Base-by-base conservation (phyloP, 208 protist genomes). In the Acanthamoeba lenticulata region DNA sequence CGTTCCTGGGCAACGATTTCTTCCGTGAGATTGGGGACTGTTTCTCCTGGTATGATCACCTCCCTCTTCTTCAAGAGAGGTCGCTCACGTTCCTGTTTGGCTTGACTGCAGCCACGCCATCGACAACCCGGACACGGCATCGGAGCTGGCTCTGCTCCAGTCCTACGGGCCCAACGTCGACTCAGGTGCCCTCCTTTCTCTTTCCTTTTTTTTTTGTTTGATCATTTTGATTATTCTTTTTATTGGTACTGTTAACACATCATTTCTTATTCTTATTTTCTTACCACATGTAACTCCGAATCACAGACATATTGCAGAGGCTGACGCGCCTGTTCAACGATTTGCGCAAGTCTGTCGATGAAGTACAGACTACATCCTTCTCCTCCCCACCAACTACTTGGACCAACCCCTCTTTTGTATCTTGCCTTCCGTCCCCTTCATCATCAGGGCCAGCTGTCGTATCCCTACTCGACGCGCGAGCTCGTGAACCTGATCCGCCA, bases 1-100 rank as follows among this genome's bases (percentile, higher is more conserved):
- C 98, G 1, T 99, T 99, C 94, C 97, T 99, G 94, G 98, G 98
- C 86, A 99, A 99, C 94, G 98, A 99, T 96, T 99, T 99, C 90
- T 99, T 98, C 95, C 96, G 96, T 47, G 97, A 98, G 89, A 98
- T 97, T 92, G 98, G 98, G 17, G 98, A 99, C 88, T 95, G 98
- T 65, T 99, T 99, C 92, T 95, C 96, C 36, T 86, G 86, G 86
- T 95, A 83, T 7, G 24, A 2, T 27, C 29, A 29, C 40, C 15
- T 89, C 11, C 36, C 13, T 1, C 44, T 0, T 29, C 34, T 27
- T 40, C 19, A 13, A 65, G 29, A 7, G 5, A 24, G 21, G 52
- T 24, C 52, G 19, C 52, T 11, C 49, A 21, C 49, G 24, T 27
- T 27, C 7, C 19, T 55, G 49, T 27, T 21, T 24, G 1, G 21